Conservation (phyloP, 2,329 filamentous ascomycete genomes). For the Epicoccum nigrum region DNA sequence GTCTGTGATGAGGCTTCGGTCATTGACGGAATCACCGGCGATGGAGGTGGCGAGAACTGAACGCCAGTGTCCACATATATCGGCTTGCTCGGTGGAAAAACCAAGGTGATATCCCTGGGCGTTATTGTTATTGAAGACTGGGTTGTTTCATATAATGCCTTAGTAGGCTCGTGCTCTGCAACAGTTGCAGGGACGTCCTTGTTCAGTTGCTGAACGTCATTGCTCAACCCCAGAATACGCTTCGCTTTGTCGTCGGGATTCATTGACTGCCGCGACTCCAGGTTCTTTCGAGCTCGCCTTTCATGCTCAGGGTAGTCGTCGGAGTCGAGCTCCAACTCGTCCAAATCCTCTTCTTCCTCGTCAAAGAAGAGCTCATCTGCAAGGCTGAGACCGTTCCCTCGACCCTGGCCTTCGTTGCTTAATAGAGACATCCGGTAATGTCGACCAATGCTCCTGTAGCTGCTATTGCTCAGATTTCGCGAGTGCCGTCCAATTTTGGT, state of each 20-base stretch:
- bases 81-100: slow-evolving; percentile 45
- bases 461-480: slow-evolving; percentile 61
- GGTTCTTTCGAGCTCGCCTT: slow-evolving; percentile 46
- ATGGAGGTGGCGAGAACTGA: slow-evolving; percentile 83
- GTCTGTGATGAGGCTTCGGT: slow-evolving; percentile 32
- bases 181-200: slow-evolving; percentile 28
- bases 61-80: slow-evolving; percentile 76
- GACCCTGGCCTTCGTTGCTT: slow-evolving; percentile 59
- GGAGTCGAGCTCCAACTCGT: slow-evolving; percentile 66
- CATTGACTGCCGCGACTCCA: slow-evolving; percentile 51
- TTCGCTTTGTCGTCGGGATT: slow-evolving; percentile 55
- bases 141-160: slow-evolving; percentile 28
- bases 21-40: slow-evolving; percentile 59
- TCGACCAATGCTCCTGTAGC: slow-evolving; percentile 56
- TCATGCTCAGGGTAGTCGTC: slow-evolving; percentile 61
- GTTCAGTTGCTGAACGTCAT: slow-evolving; percentile 31
- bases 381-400: slow-evolving; percentile 73
- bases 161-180: slow-evolving; percentile 36
- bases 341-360: slow-evolving; percentile 68
- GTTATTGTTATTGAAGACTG: slow-evolving; percentile 32
- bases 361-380: slow-evolving; percentile 92
- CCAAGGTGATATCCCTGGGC: slow-evolving; percentile 35
- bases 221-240: slow-evolving; percentile 51
- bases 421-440: slow-evolving; percentile 75
- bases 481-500: slow-evolving; percentile 60